These are phyloP conservation scores for Bothriochloa decipiens DNA, from an alignment of 176 grass and related monocot genomes.

Conservation along the genomic window DNA sequence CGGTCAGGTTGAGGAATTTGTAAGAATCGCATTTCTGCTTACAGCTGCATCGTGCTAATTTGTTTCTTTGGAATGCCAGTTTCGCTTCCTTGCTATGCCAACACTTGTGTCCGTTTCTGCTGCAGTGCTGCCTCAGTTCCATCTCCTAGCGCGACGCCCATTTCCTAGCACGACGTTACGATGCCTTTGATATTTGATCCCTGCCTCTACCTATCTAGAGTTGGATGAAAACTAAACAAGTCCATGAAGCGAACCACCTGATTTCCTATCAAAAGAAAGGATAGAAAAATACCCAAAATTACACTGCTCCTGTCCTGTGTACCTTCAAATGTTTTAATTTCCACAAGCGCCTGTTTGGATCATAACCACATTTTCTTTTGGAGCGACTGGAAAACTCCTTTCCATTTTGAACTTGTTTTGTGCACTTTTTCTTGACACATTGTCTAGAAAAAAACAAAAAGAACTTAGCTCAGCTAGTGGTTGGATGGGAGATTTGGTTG, in stretches of 20 bases:
- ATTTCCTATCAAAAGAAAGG: too few species aligned
- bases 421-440: background rate
- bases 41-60: background rate
- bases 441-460: background rate
- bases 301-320: too few species aligned
- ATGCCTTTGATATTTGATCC: background rate
- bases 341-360: background rate
- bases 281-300: too few species aligned
- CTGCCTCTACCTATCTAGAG: too few species aligned
- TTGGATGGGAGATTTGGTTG: too few species aligned
- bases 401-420: background rate
- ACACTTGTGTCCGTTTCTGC: background rate
- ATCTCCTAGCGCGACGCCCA: background rate
- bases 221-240: too few species aligned
- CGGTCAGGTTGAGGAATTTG: background rate
- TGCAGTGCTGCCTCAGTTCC: background rate
- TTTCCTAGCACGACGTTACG: too few species aligned
- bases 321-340: background rate
- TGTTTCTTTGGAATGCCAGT: background rate
- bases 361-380: background rate
- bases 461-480: too few species aligned
- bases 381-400: background rate
- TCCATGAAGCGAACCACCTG: too few species aligned
- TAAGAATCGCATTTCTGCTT: background rate
- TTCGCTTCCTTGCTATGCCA: background rate